Evolutionary conservation across 441 rosid species (phyloP).

Genomic region (Heliophila coronopifolia): DNA sequence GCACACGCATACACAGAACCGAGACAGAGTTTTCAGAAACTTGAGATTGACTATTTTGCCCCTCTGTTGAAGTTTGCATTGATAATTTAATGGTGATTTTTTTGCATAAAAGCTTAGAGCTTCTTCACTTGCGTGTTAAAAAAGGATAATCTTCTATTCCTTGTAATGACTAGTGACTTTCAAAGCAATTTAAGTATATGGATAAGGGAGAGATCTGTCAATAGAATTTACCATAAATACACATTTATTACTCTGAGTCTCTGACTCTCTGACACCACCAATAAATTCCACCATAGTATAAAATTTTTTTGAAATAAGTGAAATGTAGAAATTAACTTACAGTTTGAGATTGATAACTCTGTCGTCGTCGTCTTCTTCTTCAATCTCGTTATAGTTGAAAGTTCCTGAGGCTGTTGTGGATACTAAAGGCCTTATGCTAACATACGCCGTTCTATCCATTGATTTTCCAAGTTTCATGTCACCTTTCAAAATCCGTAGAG

Average conservation of each 20-base stretch:
- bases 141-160: constrained; percentile 5
- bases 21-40: background rate
- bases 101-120: constrained; percentile 6
- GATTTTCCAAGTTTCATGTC: background rate
- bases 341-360: constrained; percentile 60
- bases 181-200: constrained; percentile 17
- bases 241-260: constrained; percentile 4
- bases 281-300: background rate
- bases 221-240: constrained; percentile 15
- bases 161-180: constrained; percentile 1
- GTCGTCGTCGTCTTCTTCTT: constrained; percentile 32
- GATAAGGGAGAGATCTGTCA: background rate
- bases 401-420: constrained; percentile 16
- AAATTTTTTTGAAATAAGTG: too few species aligned
- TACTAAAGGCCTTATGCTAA: constrained; percentile 1
- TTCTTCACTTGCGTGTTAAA: constrained; percentile 4
- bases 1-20: constrained; percentile 14
- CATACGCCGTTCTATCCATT: constrained; percentile 13
- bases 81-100: background rate
- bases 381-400: constrained; percentile 22
- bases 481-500: constrained; percentile 37
- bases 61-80: background rate
- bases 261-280: background rate
- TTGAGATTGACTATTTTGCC: background rate
- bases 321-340: too few species aligned